phyloP scores from a whole-genome alignment of 169 alveolate species.

The Eimeria necatrix region DNA sequence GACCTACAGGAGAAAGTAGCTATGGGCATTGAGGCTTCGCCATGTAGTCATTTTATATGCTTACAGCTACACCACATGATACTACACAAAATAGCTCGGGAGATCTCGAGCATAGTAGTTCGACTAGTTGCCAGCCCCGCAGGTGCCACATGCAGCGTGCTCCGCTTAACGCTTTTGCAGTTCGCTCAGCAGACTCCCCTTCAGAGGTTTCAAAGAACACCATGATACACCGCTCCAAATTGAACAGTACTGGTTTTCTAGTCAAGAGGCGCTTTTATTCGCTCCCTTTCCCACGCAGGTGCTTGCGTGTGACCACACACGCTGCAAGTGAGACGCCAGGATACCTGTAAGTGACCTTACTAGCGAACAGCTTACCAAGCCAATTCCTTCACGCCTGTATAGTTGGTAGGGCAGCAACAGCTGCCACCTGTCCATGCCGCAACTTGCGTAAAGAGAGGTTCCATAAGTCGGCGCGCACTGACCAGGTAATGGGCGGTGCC shows the following conservation, averaged over 20 bases:
- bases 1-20: not conserved
- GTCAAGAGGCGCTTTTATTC: too few species aligned
- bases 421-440: not conserved
- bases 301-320: not conserved
- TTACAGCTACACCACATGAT: not conserved
- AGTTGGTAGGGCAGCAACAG: not conserved
- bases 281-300: not conserved
- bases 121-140: conserved; percentile 57
- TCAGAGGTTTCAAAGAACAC: too few species aligned
- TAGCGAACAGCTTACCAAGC: not conserved
- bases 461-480: not conserved
- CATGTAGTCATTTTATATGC: not conserved
- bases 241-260: too few species aligned
- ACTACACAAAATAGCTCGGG: not conserved
- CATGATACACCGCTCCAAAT: too few species aligned
- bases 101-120: not conserved
- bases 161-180: not conserved
- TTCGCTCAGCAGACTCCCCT: too few species aligned
- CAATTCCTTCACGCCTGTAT: not conserved
- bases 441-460: not conserved
- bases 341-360: not conserved
- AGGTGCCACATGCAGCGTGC: conserved; percentile 68
- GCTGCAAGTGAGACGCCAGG: not conserved
- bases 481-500: not conserved
- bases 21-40: not conserved